Evolutionary conservation across 208 protist species (phyloP).

Genomic region (Acanthamoeba divionensis): DNA sequence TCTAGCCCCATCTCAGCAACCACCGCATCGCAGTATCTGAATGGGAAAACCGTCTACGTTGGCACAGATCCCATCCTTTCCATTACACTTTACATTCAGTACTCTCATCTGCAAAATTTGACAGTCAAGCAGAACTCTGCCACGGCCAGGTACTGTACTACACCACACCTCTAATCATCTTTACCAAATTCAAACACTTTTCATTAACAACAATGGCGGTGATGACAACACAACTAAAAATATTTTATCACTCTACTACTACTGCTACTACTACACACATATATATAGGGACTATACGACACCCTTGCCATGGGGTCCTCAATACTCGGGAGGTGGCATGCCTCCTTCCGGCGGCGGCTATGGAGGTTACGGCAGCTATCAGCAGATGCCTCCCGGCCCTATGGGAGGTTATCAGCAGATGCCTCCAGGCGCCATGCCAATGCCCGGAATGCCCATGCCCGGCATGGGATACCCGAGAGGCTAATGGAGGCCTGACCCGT

Average conservation of each 20-base stretch:
- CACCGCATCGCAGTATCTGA: not conserved
- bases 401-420: no score
- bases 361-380: no score
- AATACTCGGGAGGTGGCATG: not conserved
- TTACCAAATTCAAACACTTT: not conserved
- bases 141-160: not conserved
- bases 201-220: not conserved
- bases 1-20: not conserved
- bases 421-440: no score
- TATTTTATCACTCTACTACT: not conserved
- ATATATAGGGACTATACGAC: not conserved
- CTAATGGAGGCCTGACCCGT: no score
- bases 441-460: no score
- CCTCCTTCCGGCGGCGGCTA: not conserved
- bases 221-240: not conserved
- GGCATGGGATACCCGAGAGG: no score
- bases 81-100: slow-evolving; percentile 33
- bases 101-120: slow-evolving; percentile 8
- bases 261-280: not conserved
- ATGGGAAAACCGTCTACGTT: slow-evolving; percentile 11
- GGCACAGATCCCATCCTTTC: slow-evolving; percentile 27
- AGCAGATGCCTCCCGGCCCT: no score
- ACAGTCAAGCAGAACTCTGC: slow-evolving; percentile 33
- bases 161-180: not conserved
- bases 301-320: not conserved